Base-by-base conservation (phyloP, 1,284 basidiomycete genomes). In the Irpex sp. region DNA sequence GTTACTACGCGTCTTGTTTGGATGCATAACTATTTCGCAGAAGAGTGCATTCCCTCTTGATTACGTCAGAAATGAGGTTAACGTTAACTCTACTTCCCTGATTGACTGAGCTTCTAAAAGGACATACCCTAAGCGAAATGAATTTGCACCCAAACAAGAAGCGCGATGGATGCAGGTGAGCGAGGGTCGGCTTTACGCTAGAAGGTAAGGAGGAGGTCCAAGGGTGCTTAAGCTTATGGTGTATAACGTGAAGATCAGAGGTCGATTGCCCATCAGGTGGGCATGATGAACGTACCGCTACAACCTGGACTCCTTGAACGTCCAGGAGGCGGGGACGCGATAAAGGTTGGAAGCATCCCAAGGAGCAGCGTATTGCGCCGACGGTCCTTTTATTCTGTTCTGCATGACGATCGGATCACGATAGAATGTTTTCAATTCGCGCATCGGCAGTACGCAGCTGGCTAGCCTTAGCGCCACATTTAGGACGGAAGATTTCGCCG, bases 1-100 rank as follows among this genome's bases (percentile, higher is more conserved):
- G 84, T 79, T 83, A 82, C 83, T 77, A 82, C 82, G 83, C 80
- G 82, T 86, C 75, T 85, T 87, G 84, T 64, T 74, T 78, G 82
- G 84, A 78, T 82, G 84, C 70, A 67, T 75, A 83, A 79, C 71
- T 77, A 75, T 75, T 78, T 86, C 84, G 70, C 75, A 74, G 67
- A 72, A 78, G 80, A 75, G 71, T 61, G 55, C 45, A 47, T 59
- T 66, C 65, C 71, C 73, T 78, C 64, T 53, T 58, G 51, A 49
- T 57, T 3, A 8, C 62, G 67, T 63, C 49, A 63, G 45, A 18
- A 56, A 33, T 47, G 58, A 49, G 19, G 52, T 28, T 54, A 35
- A 36, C 48, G 48, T 51, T 35, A 54, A 18, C 52, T 28, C 16
- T 18, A 18, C 16, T 8, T 57, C 58, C 35, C 21, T 49, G 54